Evolutionary conservation across 2,329 filamentous ascomycete species (phyloP), one percentile per base, ranked within the genome.

Genomic region (Hypoxylon rubiginosum): DNA sequence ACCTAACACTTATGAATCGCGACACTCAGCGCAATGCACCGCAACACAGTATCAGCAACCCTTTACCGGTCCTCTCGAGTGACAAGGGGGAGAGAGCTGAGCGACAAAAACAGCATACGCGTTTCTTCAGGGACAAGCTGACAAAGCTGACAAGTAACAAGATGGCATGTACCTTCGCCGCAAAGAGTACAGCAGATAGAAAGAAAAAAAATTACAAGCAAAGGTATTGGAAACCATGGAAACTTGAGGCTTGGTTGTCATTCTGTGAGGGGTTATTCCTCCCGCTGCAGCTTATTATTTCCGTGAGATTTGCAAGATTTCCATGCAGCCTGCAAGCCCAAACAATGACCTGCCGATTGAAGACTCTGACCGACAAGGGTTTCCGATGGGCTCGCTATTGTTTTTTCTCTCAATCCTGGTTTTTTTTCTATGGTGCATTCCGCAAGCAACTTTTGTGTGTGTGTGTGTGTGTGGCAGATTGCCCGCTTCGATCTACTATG

Each of bases 291-390:
- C 62, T 66, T 56, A 54, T 66, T 66, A 66, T 64, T 66, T 64
- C 55, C 57, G 58, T 28, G 53, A 67, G 64, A 67, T 62, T 70
- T 53, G 62, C 64, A 68, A 69, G 62, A 68, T 68, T 43, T 64
- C 56, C 52, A 69, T 66, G 55, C 68, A 71, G 53, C 36, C 54
- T 66, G 56, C 63, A 58, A 34, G 57, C 41, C 57, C 57, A 54
- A 57, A 58, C 58, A 56, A 67, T 64, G 64, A 71, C 71, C 70
- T 72, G 65, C 69, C 68, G 61, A 65, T 73, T 71, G 67, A 67
- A 72, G 68, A 69, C 53, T 59, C 56, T 64, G n/a, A 50, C 61
- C 58, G 62, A 57, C 62, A 70, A 58, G 65, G 64, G 68, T 57
- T 54, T 61, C 60, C 62, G 61, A 70, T 19, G n/a, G 39, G 8